phyloP scores from a whole-genome alignment of 139 green algal species.

The Chlamydomonas applanata region DNA sequence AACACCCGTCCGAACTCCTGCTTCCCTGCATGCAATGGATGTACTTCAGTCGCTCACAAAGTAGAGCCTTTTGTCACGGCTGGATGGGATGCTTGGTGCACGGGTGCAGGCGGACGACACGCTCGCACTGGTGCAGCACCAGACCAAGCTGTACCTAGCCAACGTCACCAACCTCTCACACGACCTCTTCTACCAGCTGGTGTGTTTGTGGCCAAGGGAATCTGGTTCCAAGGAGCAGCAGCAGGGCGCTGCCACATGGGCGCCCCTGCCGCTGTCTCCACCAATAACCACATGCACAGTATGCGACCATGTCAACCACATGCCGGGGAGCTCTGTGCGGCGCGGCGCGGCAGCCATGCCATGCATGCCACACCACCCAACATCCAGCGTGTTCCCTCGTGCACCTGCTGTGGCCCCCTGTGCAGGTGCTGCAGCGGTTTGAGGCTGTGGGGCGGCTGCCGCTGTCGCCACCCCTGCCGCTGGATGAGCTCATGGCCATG shows the following conservation, averaged over 20 bases:
- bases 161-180: slow-evolving; percentile 59
- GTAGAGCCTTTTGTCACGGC: background rate
- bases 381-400: background rate
- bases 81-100: too few species aligned
- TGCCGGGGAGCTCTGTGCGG: background rate
- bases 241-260: too few species aligned
- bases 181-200: slow-evolving; percentile 89
- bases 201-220: too few species aligned
- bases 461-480: slow-evolving; percentile 44
- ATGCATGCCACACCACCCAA: background rate
- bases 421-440: slow-evolving; percentile 50
- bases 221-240: too few species aligned
- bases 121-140: slow-evolving; percentile 75
- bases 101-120: slow-evolving; percentile 50
- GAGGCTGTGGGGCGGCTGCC: slow-evolving; percentile 32
- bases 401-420: background rate
- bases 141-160: slow-evolving; percentile 85
- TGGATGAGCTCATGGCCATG: slow-evolving; percentile 60
- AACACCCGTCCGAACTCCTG: too few species aligned
- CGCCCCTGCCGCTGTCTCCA: too few species aligned
- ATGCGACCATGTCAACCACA: too few species aligned
- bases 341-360: background rate
- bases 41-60: too few species aligned
- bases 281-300: too few species aligned
- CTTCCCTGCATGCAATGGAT: too few species aligned